These are phyloP conservation scores for Juglanconis oblonga DNA, from an alignment of 2,329 filamentous ascomycete genomes.

Conservation along the genomic window DNA sequence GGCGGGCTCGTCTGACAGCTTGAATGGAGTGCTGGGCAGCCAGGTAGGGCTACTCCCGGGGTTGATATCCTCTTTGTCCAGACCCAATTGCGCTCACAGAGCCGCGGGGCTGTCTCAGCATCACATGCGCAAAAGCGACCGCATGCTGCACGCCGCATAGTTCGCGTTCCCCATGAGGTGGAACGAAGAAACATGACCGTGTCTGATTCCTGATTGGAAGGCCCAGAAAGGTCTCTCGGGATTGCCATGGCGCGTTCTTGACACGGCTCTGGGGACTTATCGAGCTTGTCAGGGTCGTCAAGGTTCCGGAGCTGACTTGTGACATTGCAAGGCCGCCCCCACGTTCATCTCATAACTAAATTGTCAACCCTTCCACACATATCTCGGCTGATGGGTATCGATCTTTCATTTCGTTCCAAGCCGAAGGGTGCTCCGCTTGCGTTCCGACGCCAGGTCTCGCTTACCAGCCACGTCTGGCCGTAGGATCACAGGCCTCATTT, in stretches of 20 bases:
- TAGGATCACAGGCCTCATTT: constrained; percentile 4
- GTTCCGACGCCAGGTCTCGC: constrained; percentile 1
- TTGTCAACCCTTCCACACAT: neutral
- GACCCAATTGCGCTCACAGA: too few relatives aligned
- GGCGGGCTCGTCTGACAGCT: neutral
- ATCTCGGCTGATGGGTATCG: neutral
- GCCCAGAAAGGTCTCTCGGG: neutral
- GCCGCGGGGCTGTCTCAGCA: too few relatives aligned
- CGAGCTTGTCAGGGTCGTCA: neutral
- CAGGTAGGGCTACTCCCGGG: too few relatives aligned
- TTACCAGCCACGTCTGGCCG: neutral
- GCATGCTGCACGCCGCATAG: too few relatives aligned
- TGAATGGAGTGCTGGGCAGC: too few relatives aligned
- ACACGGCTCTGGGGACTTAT: neutral
- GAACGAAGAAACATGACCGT: too few relatives aligned
- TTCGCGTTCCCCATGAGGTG: too few relatives aligned
- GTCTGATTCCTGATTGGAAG: neutral
- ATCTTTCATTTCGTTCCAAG: neutral
- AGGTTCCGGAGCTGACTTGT: neutral
- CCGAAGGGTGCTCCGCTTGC: neutral
- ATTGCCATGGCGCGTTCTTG: neutral
- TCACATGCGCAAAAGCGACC: too few relatives aligned
- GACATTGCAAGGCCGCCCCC: neutral
- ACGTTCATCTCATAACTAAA: neutral
- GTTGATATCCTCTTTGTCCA: too few relatives aligned